These are phyloP conservation scores for Thozetella sp. DNA, from an alignment of 495 filamentous ascomycete genomes.

Conservation along the genomic window DNA sequence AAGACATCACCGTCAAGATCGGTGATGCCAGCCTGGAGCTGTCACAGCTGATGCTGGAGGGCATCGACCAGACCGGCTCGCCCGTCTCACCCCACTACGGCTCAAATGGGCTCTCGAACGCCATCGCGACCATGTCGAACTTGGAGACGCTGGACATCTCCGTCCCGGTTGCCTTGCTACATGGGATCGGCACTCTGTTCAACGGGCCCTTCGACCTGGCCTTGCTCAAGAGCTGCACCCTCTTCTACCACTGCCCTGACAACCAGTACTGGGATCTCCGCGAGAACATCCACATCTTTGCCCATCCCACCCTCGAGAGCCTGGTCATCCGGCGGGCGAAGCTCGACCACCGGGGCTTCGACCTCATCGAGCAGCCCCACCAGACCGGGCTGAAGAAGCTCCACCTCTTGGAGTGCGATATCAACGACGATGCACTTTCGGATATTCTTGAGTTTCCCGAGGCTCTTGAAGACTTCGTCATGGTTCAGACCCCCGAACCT, in stretches of 20 bases:
- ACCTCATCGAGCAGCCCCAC: slow-evolving; percentile 27
- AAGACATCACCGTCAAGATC: slow-evolving; percentile 22
- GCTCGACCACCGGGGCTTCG: slow-evolving; percentile 27
- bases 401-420: slow-evolving; percentile 32
- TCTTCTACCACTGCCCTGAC: slow-evolving; percentile 28
- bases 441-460: slow-evolving; percentile 30
- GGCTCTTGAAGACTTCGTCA: slow-evolving; percentile 25
- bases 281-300: slow-evolving; percentile 36
- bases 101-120: slow-evolving; percentile 25
- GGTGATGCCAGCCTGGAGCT: slow-evolving; percentile 20
- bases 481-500: slow-evolving; percentile 23
- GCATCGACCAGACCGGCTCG: slow-evolving; percentile 7
- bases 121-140: slow-evolving; percentile 32
- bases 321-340: slow-evolving; percentile 25
- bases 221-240: slow-evolving; percentile 27
- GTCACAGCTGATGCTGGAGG: slow-evolving; percentile 19
- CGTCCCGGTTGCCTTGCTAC: slow-evolving; percentile 23
- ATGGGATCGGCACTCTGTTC: slow-evolving; percentile 32
- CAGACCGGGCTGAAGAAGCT: slow-evolving; percentile 23
- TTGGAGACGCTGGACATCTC: slow-evolving; percentile 29
- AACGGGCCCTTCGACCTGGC: slow-evolving; percentile 33
- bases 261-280: slow-evolving; percentile 33
- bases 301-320: slow-evolving; percentile 30
- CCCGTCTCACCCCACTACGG: slow-evolving; percentile 6
- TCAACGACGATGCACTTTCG: slow-evolving; percentile 33